phyloP scores from a whole-genome alignment of 495 filamentous ascomycete species.

The Aspergillus biplanus region DNA sequence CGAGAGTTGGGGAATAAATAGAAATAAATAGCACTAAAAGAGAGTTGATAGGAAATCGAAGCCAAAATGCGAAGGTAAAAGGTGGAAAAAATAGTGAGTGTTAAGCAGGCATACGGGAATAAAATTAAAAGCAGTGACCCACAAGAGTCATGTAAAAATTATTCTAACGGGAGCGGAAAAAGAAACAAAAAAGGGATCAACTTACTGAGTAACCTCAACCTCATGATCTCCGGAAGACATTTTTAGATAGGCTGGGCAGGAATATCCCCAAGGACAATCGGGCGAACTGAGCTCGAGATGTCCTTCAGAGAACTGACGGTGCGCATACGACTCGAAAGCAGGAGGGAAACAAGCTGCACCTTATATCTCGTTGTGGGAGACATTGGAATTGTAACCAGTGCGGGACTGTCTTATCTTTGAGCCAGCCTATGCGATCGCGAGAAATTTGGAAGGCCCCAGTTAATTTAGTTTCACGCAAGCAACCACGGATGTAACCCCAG shows the following conservation, averaged over 20 bases:
- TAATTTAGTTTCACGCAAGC: conserved; percentile 16
- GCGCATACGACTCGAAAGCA: conserved; percentile 8
- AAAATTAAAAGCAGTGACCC: not conserved
- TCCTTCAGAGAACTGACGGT: conserved; percentile 6
- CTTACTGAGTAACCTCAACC: conserved; percentile 43
- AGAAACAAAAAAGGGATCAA: conserved; percentile 8
- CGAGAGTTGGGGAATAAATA: not conserved
- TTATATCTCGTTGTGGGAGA: conserved; percentile 28
- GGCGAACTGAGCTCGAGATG: conserved; percentile 13
- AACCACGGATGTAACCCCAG: conserved; percentile 42
- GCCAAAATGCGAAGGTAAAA: no score
- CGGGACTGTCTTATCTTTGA: conserved; percentile 26
- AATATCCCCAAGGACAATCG: conserved; percentile 12
- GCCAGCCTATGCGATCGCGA: conserved; percentile 16
- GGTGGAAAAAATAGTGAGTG: no score
- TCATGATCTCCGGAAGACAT: conserved; percentile 40
- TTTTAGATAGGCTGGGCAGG: conserved; percentile 21
- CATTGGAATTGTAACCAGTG: conserved; percentile 20
- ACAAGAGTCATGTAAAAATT: not conserved
- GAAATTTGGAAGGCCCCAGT: conserved; percentile 15
- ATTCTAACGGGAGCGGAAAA: not conserved
- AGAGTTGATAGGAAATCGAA: no score
- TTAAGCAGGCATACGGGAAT: not conserved
- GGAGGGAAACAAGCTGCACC: conserved; percentile 20
- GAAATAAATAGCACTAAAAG: not conserved